A percentile compares a stretch with the other conserved stretches of the same genome.
Evolutionary conservation across 169 alveolate species (phyloP).

Genomic region (Plasmodium reichenowi): DNA sequence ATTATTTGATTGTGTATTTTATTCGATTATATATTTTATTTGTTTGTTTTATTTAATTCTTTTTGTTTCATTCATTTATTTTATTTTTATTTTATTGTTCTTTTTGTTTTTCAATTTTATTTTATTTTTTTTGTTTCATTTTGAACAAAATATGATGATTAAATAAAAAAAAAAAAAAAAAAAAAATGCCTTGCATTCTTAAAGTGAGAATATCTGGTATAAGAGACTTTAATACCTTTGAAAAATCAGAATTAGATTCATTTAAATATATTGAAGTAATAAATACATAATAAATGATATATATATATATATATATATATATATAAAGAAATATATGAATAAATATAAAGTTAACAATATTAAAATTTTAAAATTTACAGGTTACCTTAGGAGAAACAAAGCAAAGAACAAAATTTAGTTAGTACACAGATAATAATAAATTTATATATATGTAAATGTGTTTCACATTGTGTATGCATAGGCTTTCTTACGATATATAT

Average conservation of each 20-base stretch:
- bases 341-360: not conserved
- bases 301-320: not conserved
- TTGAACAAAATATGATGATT: too few relatives aligned
- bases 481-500: too few relatives aligned
- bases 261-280: constrained; percentile 62
- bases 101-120: not conserved
- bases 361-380: constrained; percentile 7
- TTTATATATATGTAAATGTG: not conserved
- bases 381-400: constrained; percentile 75
- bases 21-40: too few relatives aligned
- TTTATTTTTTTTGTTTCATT: not conserved
- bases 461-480: not conserved
- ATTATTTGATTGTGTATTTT: too few relatives aligned
- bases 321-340: not conserved
- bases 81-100: not conserved
- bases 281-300: not conserved
- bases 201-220: constrained; percentile 74
- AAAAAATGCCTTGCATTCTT: constrained; percentile 69
- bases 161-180: not conserved
- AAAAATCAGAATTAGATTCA: constrained; percentile 70
- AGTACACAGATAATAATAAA: constrained; percentile 3
- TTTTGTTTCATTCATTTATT: too few relatives aligned
- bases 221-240: constrained; percentile 59
- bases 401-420: constrained; percentile 71
- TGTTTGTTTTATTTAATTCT: too few relatives aligned